Base-by-base conservation (phyloP, 179 eudicot genomes). In the Beta macrorhiza region DNA sequence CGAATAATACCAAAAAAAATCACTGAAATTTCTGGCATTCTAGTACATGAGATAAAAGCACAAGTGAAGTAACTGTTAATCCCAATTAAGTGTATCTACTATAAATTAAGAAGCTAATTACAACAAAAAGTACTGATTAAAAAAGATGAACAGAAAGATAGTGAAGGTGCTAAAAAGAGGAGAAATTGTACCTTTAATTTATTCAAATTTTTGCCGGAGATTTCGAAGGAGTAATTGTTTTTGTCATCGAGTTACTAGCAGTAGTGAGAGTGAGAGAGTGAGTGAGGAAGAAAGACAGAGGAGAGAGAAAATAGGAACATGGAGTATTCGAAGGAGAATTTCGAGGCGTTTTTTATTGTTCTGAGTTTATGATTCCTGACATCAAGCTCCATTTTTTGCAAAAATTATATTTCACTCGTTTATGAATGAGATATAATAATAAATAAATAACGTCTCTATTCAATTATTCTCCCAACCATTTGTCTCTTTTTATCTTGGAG, bases 271-370 rank as follows among this genome's bases (percentile, higher is more conserved):
- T 22, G 19, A 49, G 76, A 73, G 78, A 32, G 62, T 25, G 62
- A 53, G 45, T 20, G 76, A 16, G 45, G 3, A 22, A 16, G 77
- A 56, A 20, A 7, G 29, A 15, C 22, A 57, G 78, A 42, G 65
- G 78, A 37, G 49, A 75, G 78, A 75, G 78, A 75, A 57, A 75
- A 37, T 55, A 57, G 20, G 77, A 74, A 56, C 47, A 56, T 14
- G 22, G 76, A 53, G 68, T 25, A 25, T 22, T 15, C 55, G 20
- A 8, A 53, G 47, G 63, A 74, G 75, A 22, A 20, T 0, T n/a
- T 72, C 59, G 75, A 53, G 77, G 77, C 19, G n/a, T 14, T 55
- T 56, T 74, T 74, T 2, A 6, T 17, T 37, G 42, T 10, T 13
- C 15, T 68, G 17, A 65, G 19, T 49, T 63, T 29, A 67, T 45